Base-by-base conservation (phyloP, 2,329 filamentous ascomycete genomes). In the Xylariales sp. region DNA sequence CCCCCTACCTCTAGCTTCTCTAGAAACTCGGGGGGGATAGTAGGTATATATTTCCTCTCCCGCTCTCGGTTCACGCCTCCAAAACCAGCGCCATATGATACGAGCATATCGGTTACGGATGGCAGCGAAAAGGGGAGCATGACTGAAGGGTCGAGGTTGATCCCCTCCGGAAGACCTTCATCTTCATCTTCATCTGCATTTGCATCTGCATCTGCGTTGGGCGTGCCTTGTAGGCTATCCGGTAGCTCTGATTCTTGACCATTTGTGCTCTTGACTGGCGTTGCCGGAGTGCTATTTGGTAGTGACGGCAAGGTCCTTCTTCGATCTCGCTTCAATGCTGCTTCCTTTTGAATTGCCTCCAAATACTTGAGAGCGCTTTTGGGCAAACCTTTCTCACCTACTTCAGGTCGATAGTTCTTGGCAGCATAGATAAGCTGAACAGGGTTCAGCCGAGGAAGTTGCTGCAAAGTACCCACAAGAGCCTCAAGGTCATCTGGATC, bases 71-170 rank as follows among this genome's bases (percentile, higher is more conserved):
- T 95, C 32, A 93, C 70, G 0, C 93, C 93, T 5, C 93, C 93
- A 54, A 97, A 93, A 1, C 93, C 93, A 11, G 93, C 90, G 1
- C 93, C 93, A 54, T 94, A 98, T 48, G 83, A 91, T 33, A 98
- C 80, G 33, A 97, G 74, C 93, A 98, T 98, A 60, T 98, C 93
- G 18, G 90, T 97, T 40, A 88, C 93, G 2, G 91, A 95, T 2
- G 93, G 93, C 19, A 98, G 70, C n/a, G 85, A 85, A 59, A 98
- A 98, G 0, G 93, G 93, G 18, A 98, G 74, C 76, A 96, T 95
- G 42, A 95, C 70, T 3, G 90, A 86, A 4, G 91, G 88, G 54
- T 97, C 90, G 37, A 97, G 65, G 29, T 96, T 78, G 24, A 96
- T 71, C 42, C 86, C 76, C 49, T 87, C 79, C 0, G 85, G 84